Percentiles rank a stretch among this genome's conserved stretches.
These are phyloP conservation scores for Penicillium simplicissimum DNA, from an alignment of 495 filamentous ascomycete species.

Conservation along the genomic window DNA sequence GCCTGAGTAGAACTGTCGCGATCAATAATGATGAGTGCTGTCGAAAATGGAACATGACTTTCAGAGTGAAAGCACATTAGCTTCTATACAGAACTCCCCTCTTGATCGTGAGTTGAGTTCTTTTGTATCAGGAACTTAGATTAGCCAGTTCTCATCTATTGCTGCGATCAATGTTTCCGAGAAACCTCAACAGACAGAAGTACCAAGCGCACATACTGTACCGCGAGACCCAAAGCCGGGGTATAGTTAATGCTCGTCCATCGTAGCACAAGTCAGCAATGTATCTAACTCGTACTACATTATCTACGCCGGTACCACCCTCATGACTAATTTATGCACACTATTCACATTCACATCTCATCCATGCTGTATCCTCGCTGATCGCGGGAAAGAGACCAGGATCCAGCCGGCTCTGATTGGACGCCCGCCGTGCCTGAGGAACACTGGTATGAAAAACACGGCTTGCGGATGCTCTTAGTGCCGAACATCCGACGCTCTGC, in stretches of 20 bases:
- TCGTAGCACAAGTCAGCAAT: background rate
- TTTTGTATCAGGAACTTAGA: too few relatives aligned
- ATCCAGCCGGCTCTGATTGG: conserved; percentile 9
- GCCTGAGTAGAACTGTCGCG: too few relatives aligned
- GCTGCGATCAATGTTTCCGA: too few relatives aligned
- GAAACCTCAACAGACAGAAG: too few relatives aligned
- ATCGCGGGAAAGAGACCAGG: conserved; percentile 14
- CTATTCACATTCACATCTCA: background rate
- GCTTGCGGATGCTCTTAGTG: conserved; percentile 13
- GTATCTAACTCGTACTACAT: background rate
- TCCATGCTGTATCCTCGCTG: conserved; percentile 2
- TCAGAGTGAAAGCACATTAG: too few relatives aligned
- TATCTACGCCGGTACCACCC: background rate
- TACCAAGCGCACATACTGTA: too few relatives aligned
- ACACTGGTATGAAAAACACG: conserved; percentile 9
- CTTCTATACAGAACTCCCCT: too few relatives aligned
- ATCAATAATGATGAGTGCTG: too few relatives aligned
- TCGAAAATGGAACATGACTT: too few relatives aligned
- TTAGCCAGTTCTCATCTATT: too few relatives aligned
- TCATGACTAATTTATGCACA: background rate
- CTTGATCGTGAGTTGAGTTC: too few relatives aligned
- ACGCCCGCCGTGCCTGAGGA: conserved; percentile 8
- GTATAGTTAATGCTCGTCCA: background rate
- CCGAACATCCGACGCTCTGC: conserved; percentile 17
- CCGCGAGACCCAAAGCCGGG: too few relatives aligned